Percentiles rank a stretch among this genome's conserved stretches.
Conservation (phyloP, 495 filamentous ascomycete genomes). For the Apiosordaria backusii region DNA sequence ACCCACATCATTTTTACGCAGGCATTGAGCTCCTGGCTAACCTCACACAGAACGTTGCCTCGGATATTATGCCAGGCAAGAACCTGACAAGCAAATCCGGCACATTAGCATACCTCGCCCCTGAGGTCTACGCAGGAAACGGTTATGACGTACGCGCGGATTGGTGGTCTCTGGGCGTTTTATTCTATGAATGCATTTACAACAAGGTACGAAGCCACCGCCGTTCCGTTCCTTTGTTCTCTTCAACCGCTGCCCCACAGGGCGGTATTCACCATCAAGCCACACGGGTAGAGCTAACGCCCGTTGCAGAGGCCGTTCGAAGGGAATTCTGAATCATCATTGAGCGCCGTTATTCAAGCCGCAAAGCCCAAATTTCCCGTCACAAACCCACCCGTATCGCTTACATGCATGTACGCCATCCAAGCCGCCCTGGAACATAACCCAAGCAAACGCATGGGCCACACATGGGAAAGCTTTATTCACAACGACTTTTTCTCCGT, state of each 20-base stretch:
- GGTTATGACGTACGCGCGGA: constrained; percentile 88
- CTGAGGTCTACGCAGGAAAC: constrained; percentile 85
- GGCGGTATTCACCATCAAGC: constrained; percentile 6
- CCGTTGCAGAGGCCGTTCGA: constrained; percentile 74
- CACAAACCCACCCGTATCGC: constrained; percentile 83
- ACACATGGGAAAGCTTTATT: constrained; percentile 74
- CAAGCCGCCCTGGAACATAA: constrained; percentile 77
- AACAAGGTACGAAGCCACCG: constrained; percentile 67
- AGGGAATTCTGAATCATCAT: constrained; percentile 73
- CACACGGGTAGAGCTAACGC: constrained; percentile 36
- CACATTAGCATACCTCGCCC: constrained; percentile 91
- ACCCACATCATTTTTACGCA: background rate
- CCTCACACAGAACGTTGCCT: constrained; percentile 82
- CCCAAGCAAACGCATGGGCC: constrained; percentile 74
- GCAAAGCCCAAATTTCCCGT: constrained; percentile 82
- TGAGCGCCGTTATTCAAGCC: constrained; percentile 77
- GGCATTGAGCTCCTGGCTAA: constrained; percentile 19
- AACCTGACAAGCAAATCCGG: constrained; percentile 91
- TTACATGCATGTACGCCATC: constrained; percentile 81
- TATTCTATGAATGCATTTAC: constrained; percentile 99
- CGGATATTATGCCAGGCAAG: constrained; percentile 81
- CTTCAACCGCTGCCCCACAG: background rate
- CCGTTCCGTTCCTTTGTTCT: background rate
- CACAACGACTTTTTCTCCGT: constrained; percentile 83
- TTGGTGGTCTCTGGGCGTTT: constrained; percentile 97